Percentiles rank a stretch among this genome's conserved stretches.
These are phyloP conservation scores for Colletotrichum sp. DNA, from an alignment of 2,329 filamentous ascomycete genomes.

Conservation along the genomic window DNA sequence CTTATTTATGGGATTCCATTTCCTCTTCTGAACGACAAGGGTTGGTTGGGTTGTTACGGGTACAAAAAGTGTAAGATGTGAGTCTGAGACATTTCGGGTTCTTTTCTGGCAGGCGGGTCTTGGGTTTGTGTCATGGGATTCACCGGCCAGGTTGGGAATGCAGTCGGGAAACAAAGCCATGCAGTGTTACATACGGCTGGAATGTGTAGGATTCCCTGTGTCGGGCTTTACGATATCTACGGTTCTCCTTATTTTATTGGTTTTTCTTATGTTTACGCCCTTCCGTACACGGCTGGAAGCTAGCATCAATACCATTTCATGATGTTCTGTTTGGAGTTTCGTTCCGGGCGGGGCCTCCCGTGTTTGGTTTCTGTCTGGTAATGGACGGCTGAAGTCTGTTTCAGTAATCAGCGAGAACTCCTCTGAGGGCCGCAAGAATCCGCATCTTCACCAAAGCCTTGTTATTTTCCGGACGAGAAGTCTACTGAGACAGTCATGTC, in stretches of 20 bases:
- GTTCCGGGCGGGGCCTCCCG: not conserved
- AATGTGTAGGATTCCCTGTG: not conserved
- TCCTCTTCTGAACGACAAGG: not conserved
- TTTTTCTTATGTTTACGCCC: not conserved
- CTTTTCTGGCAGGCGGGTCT: not conserved
- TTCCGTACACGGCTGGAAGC: not conserved
- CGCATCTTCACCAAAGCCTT: not conserved
- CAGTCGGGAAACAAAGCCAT: not conserved
- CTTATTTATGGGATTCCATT: not conserved
- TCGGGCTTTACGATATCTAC: not conserved
- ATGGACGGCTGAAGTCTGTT: not conserved
- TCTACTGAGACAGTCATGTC: not conserved
- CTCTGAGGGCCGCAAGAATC: not conserved
- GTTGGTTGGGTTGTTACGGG: not conserved
- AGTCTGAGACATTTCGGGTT: conserved; percentile 8
- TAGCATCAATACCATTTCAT: not conserved
- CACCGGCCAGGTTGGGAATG: not conserved
- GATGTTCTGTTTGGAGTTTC: not conserved
- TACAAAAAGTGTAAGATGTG: conserved; percentile 6
- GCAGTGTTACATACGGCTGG: conserved; percentile 1
- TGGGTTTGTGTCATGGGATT: not conserved
- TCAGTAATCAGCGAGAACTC: not conserved
- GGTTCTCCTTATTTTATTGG: not conserved
- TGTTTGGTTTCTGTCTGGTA: not conserved
- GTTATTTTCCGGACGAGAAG: not conserved